phyloP scores from a whole-genome alignment of 176 grass and related monocot genomes.

The Raddia guianensis region DNA sequence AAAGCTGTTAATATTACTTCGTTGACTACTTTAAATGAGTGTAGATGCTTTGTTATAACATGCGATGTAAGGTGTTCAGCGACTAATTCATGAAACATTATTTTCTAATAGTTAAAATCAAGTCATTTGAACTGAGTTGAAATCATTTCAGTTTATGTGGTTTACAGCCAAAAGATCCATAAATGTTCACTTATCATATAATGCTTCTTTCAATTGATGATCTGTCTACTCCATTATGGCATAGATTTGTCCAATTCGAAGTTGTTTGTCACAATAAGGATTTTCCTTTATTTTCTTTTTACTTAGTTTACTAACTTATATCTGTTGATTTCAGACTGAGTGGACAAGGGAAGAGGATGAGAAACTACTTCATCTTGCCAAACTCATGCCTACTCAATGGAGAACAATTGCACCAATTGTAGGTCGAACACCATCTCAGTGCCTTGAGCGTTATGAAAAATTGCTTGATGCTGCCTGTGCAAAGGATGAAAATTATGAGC shows the following conservation, averaged over 20 bases:
- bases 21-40: neutral
- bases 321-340: constrained; percentile 70
- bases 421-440: constrained; percentile 93
- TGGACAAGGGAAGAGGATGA: constrained; percentile 99
- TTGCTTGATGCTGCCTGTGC: constrained; percentile 90
- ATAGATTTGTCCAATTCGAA: constrained; percentile 7
- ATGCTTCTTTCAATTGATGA: constrained; percentile 20
- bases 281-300: neutral
- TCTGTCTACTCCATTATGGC: constrained; percentile 11
- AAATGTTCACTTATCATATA: constrained; percentile 12
- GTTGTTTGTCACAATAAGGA: neutral
- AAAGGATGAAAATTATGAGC: constrained; percentile 87
- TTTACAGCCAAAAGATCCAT: neutral
- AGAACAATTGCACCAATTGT: constrained; percentile 98
- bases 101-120: neutral
- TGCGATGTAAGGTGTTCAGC: neutral
- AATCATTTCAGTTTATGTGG: neutral
- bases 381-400: constrained; percentile 98
- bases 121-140: neutral
- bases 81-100: neutral
- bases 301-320: constrained; percentile 28
- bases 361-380: constrained; percentile 93
- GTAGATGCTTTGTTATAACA: neutral
- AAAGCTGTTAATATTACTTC: neutral
- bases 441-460: constrained; percentile 92